These are phyloP conservation scores for Pythium aphanidermatum DNA, from an alignment of 352 stramenopile genomes.

Conservation along the genomic window DNA sequence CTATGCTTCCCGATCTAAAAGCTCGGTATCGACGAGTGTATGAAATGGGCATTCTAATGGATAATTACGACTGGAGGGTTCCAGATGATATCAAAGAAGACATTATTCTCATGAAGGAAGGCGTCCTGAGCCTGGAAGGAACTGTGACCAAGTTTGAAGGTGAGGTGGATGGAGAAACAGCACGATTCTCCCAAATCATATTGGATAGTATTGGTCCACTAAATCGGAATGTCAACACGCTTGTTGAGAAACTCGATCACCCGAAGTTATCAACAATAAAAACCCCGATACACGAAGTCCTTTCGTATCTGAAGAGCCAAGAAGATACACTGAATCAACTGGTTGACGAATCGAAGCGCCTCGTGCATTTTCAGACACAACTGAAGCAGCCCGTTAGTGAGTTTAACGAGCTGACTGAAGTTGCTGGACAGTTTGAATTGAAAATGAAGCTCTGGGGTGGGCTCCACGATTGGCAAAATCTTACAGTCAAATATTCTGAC, in stretches of 20 bases:
- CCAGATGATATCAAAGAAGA: constrained; percentile 91
- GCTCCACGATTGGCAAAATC: constrained; percentile 75
- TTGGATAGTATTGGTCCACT: constrained; percentile 81
- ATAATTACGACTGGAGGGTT: constrained; percentile 88
- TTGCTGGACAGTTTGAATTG: constrained; percentile 78
- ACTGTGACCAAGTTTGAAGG: constrained; percentile 87
- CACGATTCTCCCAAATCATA: constrained; percentile 88
- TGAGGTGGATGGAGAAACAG: constrained; percentile 89
- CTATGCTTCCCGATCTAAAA: constrained; percentile 63
- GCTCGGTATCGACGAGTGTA: constrained; percentile 69
- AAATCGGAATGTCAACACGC: constrained; percentile 52
- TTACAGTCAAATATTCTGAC: constrained; percentile 69
- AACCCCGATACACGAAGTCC: constrained; percentile 63
- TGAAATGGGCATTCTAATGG: constrained; percentile 88
- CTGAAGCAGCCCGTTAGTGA: constrained; percentile 86
- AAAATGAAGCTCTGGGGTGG: constrained; percentile 91
- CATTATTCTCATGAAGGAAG: constrained; percentile 93
- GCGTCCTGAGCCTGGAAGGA: constrained; percentile 85
- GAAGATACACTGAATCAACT: constrained; percentile 67
- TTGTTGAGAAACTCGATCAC: constrained; percentile 84
- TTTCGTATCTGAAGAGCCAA: constrained; percentile 68
- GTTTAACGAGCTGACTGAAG: constrained; percentile 86
- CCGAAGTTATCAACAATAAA: constrained; percentile 71
- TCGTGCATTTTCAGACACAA: constrained; percentile 86
- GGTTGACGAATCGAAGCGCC: constrained; percentile 75